Evolutionary conservation across 1,284 basidiomycete genomes (phyloP), one percentile per base, ranked within the genome.

Genomic region (Melampsora occidentalis): DNA sequence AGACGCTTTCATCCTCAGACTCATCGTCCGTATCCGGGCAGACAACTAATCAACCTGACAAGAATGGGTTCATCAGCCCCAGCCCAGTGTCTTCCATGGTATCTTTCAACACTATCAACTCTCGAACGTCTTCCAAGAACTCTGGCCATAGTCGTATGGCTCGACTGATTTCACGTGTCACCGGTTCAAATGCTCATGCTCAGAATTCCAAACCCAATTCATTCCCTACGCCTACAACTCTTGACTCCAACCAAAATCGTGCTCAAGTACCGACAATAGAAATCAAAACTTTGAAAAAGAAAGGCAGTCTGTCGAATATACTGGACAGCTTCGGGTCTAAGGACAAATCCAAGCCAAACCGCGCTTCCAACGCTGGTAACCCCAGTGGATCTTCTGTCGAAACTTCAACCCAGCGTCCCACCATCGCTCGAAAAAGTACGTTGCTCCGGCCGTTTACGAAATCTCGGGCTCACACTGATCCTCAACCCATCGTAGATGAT

Each of bases 51-150:
- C 28, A 16, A 22, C 67, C 65, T 16, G 48, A 31, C 35, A 75
- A 62, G 31, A 48, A 25, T n/a, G 65, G 35, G 5, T 28, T 46
- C 20, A 61, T 68, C 35, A 28, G 67, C 25, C 72, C 72, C 16
- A 75, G 72, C n/a, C 72, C 72, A n/a, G 65, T 75, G 9, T 75
- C 72, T 18, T 75, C 72, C 5, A 65, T 68, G 18, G 39, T 64
- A 31, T 75, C 72, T 9, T 48, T 75, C 53, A 48, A 62, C 39
- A 75, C 72, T 20, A 59, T 42, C 35, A 53, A 22, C 25, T 75
- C 72, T 1, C 39, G 35, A 22, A 25, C 72, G 9, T 75, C 72
- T 10, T 73, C 71, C 2, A 75, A 68, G 53, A 28, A 22, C 25
- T 75, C 72, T 7, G 48, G 53, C 33, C 22, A 46, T 7, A 59